Conservation (phyloP, 2,329 filamentous ascomycete species). For the Pestalotiopsis sp. region DNA sequence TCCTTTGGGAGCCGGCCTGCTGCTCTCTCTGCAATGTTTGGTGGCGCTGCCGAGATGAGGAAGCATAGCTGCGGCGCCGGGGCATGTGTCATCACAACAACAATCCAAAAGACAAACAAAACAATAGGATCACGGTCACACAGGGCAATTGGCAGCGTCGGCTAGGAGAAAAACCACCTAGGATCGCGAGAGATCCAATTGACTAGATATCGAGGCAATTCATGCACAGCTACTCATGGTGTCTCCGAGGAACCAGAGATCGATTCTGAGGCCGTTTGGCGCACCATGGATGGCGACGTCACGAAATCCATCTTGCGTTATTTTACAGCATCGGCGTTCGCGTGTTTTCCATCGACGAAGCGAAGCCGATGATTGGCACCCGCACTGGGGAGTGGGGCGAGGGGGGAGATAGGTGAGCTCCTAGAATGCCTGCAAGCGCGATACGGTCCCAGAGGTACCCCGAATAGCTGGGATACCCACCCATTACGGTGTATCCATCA, state of each 20-base stretch:
- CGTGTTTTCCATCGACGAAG: slow-evolving; percentile 5
- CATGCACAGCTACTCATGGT: neutral
- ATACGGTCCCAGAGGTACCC: neutral
- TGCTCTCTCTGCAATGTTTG: slow-evolving; percentile 7
- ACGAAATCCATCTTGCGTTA: slow-evolving; percentile 7
- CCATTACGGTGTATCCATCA: slow-evolving; percentile 2
- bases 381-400: neutral
- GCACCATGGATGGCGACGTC: slow-evolving; percentile 9
- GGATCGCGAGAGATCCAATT: neutral
- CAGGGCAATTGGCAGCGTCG: neutral
- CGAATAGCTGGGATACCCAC: neutral
- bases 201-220: slow-evolving; percentile 1
- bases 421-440: slow-evolving; percentile 5
- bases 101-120: neutral
- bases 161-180: neutral
- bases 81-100: neutral
- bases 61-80: neutral
- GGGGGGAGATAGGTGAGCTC: slow-evolving; percentile 1
- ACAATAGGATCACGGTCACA: neutral
- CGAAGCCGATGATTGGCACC: slow-evolving; percentile 11
- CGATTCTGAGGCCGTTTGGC: neutral
- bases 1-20: neutral
- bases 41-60: slow-evolving; percentile 1
- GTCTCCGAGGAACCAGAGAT: neutral
- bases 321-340: slow-evolving; percentile 8